Conservation (phyloP, 2,329 filamentous ascomycete genomes). For the Fonsecaea pugnacius region DNA sequence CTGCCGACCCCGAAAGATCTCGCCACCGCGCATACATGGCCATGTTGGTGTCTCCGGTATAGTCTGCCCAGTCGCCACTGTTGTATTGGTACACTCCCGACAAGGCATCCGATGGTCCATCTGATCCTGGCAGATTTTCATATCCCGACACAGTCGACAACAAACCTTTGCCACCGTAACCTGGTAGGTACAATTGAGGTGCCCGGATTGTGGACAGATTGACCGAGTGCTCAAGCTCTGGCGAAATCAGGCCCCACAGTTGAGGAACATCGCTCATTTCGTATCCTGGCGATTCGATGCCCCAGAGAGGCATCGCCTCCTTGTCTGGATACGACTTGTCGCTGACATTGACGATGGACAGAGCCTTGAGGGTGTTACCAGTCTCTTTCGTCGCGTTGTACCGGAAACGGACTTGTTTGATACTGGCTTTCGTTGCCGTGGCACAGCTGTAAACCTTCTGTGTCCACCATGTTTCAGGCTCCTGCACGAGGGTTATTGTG, state of each 20-base stretch:
- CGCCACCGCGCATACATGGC: slow-evolving; percentile 50
- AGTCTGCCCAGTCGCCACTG: slow-evolving; percentile 16
- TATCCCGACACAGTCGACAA: slow-evolving; percentile 29
- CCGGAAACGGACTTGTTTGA: slow-evolving; percentile 53
- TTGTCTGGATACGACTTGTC: slow-evolving; percentile 46
- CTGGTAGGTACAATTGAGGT: slow-evolving; percentile 43
- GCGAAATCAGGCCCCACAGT: slow-evolving; percentile 50
- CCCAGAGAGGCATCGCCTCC: slow-evolving; percentile 44
- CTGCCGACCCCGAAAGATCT: slow-evolving; percentile 40
- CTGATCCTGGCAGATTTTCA: slow-evolving; percentile 44
- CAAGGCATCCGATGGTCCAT: slow-evolving; percentile 38
- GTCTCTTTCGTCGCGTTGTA: slow-evolving; percentile 44
- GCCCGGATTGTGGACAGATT: slow-evolving; percentile 44
- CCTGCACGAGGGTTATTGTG: slow-evolving; percentile 44
- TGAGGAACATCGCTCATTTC: slow-evolving; percentile 38
- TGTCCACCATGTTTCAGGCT: slow-evolving; percentile 50
- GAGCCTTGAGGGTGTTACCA: slow-evolving; percentile 43
- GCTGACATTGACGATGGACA: slow-evolving; percentile 44
- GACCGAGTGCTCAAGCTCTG: slow-evolving; percentile 38
- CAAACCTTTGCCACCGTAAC: slow-evolving; percentile 28
- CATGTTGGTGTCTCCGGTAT: slow-evolving; percentile 45
- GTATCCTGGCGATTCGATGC: slow-evolving; percentile 44
- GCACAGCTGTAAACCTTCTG: slow-evolving; percentile 53
- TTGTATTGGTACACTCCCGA: slow-evolving; percentile 14
- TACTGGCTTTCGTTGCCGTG: slow-evolving; percentile 47